Base-by-base conservation (phyloP, 2,329 filamentous ascomycete genomes). In the Xylaria digitata region DNA sequence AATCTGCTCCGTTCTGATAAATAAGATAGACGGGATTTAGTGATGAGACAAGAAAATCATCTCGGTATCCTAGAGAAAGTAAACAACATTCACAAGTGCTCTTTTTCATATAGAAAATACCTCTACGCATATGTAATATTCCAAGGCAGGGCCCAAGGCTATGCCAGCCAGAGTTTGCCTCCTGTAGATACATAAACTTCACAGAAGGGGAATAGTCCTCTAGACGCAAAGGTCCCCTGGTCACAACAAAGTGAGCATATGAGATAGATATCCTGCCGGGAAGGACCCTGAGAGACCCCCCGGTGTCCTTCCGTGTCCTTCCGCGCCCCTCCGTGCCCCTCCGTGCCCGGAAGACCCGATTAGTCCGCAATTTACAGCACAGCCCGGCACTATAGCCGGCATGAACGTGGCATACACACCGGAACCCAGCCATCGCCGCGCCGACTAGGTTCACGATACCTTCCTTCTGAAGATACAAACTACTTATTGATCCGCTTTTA, bases 391-490 rank as follows among this genome's bases (percentile, higher is more conserved):
- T 21, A 8, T 32, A 9, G 13, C 30, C 1, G 6, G 34, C 17
- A 40, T 13, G 11, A 3, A 40, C 37, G 9, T 9, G 5, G 37
- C 11, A 5, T 40, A 4, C n/a, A 37, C 32, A 6, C 30, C 4
- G 9, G n/a, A 7, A 4, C 11, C 9, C 40, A 48, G 13, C 40
- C n/a, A 53, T 64, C 21, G 40, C 32, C 34, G 26, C 59, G 63
- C 13, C 63, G 63, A 63, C 46, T 19, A 48, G 63, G 53, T 58
- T 58, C 19, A 30, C 49, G 63, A 66, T 63, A 40, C 42, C 30
- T 32, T 58, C 57, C 26, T 66, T 48, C 8, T 19, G 26, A 13
- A 15, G 13, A 49, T 17, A 55, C n/a, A 21, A 19, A 21, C 4
- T 1, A 11, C 3, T 15, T 2, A 9, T 9, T 50, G 9, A 13